These are phyloP conservation scores for Scheffersomyces lignicola DNA, from an alignment of 1,139 yeast genomes.

Conservation along the genomic window DNA sequence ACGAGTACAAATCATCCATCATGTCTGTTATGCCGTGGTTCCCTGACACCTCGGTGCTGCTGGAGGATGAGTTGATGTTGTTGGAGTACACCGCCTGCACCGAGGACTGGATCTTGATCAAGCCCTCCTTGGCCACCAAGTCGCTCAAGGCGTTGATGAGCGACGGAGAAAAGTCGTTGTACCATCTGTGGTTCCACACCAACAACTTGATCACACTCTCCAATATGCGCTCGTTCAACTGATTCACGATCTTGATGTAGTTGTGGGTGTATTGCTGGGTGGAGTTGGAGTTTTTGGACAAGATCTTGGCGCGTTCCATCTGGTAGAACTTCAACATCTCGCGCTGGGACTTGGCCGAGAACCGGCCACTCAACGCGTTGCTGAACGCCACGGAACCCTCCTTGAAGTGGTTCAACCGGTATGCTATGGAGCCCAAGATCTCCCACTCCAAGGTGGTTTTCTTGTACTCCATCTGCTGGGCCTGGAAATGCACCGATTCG, in stretches of 20 bases:
- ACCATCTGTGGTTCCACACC: slow-evolving; percentile 99
- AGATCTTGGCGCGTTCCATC: slow-evolving; percentile 41
- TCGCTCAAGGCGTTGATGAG: slow-evolving; percentile 56
- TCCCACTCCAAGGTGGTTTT: slow-evolving; percentile 95
- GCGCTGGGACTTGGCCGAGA: slow-evolving; percentile 78
- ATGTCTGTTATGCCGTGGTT: slow-evolving; percentile 61
- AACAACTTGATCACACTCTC: slow-evolving; percentile 72
- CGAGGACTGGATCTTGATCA: slow-evolving; percentile 71
- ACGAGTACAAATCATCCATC: slow-evolving; percentile 53
- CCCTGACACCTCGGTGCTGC: slow-evolving; percentile 21
- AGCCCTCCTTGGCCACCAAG: slow-evolving; percentile 73
- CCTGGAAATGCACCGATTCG: slow-evolving; percentile 62
- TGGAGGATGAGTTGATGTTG: slow-evolving; percentile 23
- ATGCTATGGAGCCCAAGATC: slow-evolving; percentile 78
- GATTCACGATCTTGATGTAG: slow-evolving; percentile 44
- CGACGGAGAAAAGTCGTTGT: slow-evolving; percentile 79
- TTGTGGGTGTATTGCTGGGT: slow-evolving; percentile 21
- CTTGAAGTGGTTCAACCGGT: slow-evolving; percentile 72
- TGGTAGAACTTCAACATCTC: slow-evolving; percentile 69
- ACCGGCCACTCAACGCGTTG: slow-evolving; percentile 72
- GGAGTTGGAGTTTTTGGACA: slow-evolving; percentile 28
- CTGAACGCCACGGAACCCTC: slow-evolving; percentile 85
- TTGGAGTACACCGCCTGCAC: slow-evolving; percentile 70
- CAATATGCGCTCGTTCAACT: slow-evolving; percentile 60
- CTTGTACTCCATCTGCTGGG: slow-evolving; percentile 70